Percentiles rank a stretch among this genome's conserved stretches.
Evolutionary conservation across 1,139 yeast species (phyloP).

Genomic region (Meyerozyma guilliermondii): DNA sequence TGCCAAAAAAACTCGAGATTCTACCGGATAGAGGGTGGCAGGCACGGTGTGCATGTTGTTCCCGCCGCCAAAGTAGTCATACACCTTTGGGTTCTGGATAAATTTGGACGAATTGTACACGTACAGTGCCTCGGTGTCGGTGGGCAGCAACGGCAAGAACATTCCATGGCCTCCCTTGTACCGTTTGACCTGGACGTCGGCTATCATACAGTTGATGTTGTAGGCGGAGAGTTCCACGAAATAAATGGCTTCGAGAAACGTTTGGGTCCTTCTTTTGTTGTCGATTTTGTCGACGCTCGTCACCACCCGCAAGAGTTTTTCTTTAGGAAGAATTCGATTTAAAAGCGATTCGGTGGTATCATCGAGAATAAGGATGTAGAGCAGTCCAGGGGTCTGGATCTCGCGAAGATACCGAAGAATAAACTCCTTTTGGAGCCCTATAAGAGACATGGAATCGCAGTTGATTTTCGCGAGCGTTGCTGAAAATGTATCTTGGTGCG

Average conservation of each 20-base stretch:
- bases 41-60: slow-evolving; percentile 22
- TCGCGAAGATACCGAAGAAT: slow-evolving; percentile 30
- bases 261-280: slow-evolving; percentile 29
- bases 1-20: slow-evolving; percentile 34
- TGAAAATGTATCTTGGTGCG: not conserved
- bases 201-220: slow-evolving; percentile 38
- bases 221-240: slow-evolving; percentile 33
- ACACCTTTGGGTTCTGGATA: slow-evolving; percentile 26
- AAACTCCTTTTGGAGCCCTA: slow-evolving; percentile 31
- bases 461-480: not conserved
- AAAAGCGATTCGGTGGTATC: slow-evolving; percentile 31
- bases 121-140: slow-evolving; percentile 19
- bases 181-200: slow-evolving; percentile 35
- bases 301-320: slow-evolving; percentile 34
- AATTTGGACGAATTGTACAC: slow-evolving; percentile 26
- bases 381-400: slow-evolving; percentile 28
- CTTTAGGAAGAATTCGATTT: slow-evolving; percentile 32
- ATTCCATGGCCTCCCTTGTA: slow-evolving; percentile 37
- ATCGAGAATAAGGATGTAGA: slow-evolving; percentile 37
- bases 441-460: slow-evolving; percentile 25
- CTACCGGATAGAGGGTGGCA: slow-evolving; percentile 29
- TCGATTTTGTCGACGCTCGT: slow-evolving; percentile 39
- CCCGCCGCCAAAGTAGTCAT: slow-evolving; percentile 28
- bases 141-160: slow-evolving; percentile 27
- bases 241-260: slow-evolving; percentile 39